Evolutionary conservation across 129 eudicot species (phyloP).

Genomic region (Dittrichia graveolens): DNA sequence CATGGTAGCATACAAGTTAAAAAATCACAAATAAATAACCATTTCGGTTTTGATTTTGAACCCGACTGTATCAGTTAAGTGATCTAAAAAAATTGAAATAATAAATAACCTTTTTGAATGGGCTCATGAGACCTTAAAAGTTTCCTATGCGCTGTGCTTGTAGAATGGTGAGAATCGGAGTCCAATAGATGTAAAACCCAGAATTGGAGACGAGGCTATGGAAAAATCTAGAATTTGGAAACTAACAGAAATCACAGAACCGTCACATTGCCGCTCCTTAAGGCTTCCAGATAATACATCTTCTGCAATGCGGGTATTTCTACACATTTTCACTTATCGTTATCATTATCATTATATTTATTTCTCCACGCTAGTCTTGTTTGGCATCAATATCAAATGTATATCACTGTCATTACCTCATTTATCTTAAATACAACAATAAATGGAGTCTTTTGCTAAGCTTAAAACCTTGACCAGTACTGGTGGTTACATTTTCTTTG

Average conservation of each 20-base stretch:
- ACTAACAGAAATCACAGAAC: conserved; percentile 66
- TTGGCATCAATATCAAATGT: no score
- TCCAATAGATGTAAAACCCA: conserved; percentile 63
- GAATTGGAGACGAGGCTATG: conserved; percentile 56
- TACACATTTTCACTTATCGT: not conserved
- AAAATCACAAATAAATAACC: no score
- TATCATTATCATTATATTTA: not conserved
- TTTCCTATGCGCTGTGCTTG: conserved; percentile 26
- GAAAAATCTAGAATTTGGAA: conserved; percentile 76
- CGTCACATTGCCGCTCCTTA: conserved; percentile 69
- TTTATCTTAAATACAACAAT: not conserved
- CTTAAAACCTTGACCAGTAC: not conserved
- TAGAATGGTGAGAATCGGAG: conserved; percentile 72
- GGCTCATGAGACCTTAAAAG: not conserved
- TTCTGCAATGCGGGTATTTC: conserved; percentile 38
- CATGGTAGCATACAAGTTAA: no score
- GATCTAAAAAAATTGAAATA: no score
- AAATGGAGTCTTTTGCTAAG: not conserved
- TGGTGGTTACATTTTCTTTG: not conserved
- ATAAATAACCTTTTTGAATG: not conserved
- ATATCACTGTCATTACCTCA: not conserved
- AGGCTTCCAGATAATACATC: conserved; percentile 70
- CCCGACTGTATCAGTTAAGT: no score
- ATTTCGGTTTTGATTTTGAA: no score
- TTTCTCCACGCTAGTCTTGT: no score